phyloP scores from a whole-genome alignment of 176 grass and related monocot species.

The Raddia guianensis region DNA sequence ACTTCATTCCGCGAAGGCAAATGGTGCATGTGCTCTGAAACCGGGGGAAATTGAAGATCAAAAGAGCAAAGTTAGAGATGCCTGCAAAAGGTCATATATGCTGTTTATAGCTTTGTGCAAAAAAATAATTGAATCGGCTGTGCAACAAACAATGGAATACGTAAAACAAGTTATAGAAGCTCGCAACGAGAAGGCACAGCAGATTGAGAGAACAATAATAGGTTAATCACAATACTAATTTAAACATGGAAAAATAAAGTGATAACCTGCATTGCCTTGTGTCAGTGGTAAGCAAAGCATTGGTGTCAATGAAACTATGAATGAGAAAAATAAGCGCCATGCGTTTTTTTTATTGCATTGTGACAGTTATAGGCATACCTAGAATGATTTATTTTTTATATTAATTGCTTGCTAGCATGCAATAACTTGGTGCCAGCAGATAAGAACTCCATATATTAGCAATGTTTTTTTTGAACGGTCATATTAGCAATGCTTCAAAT shows the following conservation, averaged over 20 bases:
- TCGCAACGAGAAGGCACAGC: not conserved
- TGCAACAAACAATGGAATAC: not conserved
- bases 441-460: not conserved
- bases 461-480: not conserved
- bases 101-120: not conserved
- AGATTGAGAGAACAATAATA: not conserved
- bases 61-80: conserved; percentile 4
- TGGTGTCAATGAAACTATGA: not conserved
- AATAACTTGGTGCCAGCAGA: not conserved
- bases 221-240: not conserved
- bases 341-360: too few relatives aligned
- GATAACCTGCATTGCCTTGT: not conserved
- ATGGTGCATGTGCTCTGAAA: conserved; percentile 72
- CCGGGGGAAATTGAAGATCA: not conserved
- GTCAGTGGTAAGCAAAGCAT: not conserved
- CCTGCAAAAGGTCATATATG: not conserved
- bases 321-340: not conserved
- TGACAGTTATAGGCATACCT: not conserved
- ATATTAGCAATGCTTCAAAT: not conserved
- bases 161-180: not conserved
- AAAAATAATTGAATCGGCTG: not conserved
- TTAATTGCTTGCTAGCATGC: not conserved
- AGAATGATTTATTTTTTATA: not conserved
- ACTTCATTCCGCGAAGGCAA: conserved; percentile 61
- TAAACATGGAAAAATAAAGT: not conserved